phyloP scores from a whole-genome alignment of 345 rosid genomes.

The Anacardium occidentale region DNA sequence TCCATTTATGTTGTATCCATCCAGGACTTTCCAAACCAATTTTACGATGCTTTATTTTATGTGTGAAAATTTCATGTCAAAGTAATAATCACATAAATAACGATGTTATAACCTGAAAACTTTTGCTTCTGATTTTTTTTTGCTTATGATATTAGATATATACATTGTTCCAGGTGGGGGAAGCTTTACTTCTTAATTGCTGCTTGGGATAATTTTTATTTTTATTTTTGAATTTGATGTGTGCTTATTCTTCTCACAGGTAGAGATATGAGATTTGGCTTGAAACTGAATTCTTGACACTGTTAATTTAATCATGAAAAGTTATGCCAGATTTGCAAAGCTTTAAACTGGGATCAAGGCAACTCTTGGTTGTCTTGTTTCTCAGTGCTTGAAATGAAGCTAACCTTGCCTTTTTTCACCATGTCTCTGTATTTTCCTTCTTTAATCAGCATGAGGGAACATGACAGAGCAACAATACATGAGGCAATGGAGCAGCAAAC shows the following conservation, averaged over 20 bases:
- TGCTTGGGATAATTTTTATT: neutral
- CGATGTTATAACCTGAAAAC: neutral
- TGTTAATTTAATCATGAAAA: neutral
- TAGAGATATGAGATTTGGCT: neutral
- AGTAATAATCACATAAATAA: neutral
- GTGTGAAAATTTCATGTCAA: neutral
- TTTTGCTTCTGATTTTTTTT: neutral
- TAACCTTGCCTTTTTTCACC: neutral
- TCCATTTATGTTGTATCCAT: neutral
- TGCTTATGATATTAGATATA: neutral
- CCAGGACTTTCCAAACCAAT: neutral
- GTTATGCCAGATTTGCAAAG: neutral
- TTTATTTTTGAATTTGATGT: neutral
- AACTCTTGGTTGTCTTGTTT: conserved; percentile 5
- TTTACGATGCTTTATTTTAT: neutral
- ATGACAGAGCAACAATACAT: conserved; percentile 96
- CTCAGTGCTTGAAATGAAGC: conserved; percentile 5
- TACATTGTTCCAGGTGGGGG: neutral
- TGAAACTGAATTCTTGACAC: neutral
- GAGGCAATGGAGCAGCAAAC: conserved; percentile 99
- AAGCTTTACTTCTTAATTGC: neutral
- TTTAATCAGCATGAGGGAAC: conserved; percentile 83
- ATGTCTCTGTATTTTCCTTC: neutral
- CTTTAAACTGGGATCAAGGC: neutral
- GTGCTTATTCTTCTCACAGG: neutral